These are phyloP conservation scores for Dactylellina parvicollis DNA, from an alignment of 2,329 filamentous ascomycete genomes.

Conservation along the genomic window DNA sequence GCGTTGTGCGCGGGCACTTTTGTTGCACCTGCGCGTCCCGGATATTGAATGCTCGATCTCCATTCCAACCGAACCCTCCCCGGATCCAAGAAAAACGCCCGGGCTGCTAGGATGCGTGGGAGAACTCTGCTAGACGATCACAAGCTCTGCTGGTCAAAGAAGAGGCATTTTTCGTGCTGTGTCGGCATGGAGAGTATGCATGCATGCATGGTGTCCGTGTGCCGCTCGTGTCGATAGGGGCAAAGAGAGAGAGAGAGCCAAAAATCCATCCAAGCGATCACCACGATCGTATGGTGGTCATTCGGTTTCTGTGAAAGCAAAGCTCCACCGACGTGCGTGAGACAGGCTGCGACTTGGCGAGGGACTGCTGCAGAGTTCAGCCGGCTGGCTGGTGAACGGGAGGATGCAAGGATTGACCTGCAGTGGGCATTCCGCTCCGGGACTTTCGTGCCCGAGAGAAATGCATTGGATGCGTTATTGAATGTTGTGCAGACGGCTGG, in stretches of 20 bases:
- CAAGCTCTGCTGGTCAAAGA: background rate
- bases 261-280: background rate
- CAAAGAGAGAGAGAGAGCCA: background rate
- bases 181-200: background rate
- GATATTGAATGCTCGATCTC: no score
- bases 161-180: slow-evolving; percentile 15
- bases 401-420: slow-evolving; percentile 1
- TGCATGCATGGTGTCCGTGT: slow-evolving; percentile 10
- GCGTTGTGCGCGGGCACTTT: slow-evolving; percentile 15
- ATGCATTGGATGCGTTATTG: no score
- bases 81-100: no score
- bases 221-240: slow-evolving; percentile 10
- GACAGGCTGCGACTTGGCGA: background rate
- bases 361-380: no score
- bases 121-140: no score
- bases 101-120: no score
- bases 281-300: background rate
- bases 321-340: slow-evolving; percentile 2
- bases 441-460: no score
- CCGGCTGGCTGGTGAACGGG: background rate
- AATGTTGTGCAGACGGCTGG: no score
- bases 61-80: no score
- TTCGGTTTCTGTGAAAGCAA: background rate
- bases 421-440: slow-evolving; percentile 10
- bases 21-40: slow-evolving; percentile 3